Evolutionary conservation across 75 land plant species (phyloP).

Genomic region (Pinus taeda): DNA sequence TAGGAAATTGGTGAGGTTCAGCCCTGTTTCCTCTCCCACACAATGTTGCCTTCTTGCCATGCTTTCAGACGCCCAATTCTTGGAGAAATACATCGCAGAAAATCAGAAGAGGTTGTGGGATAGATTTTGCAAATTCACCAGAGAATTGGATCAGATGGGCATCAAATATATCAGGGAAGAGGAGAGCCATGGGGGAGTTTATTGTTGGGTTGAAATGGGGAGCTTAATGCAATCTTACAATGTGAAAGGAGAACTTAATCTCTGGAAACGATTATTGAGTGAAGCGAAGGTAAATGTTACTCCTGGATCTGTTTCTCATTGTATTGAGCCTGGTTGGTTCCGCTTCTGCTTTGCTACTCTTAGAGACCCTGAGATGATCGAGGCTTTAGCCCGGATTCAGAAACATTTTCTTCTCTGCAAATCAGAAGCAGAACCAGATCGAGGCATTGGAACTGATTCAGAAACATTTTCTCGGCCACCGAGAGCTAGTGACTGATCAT

Average conservation of each 20-base stretch:
- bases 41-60: conserved; percentile 37
- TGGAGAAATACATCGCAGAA: conserved; percentile 20
- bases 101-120: conserved; percentile 34
- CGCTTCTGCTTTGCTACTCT: conserved; percentile 61
- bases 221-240: conserved; percentile 18
- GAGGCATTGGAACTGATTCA: conserved; percentile 26
- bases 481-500: neutral
- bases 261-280: conserved; percentile 34
- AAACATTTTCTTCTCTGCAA: neutral
- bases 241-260: conserved; percentile 33
- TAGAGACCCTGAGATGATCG: conserved; percentile 23
- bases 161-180: conserved; percentile 9
- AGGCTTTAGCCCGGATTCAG: conserved; percentile 34
- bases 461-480: too few relatives aligned
- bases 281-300: conserved; percentile 47
- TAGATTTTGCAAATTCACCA: conserved; percentile 13
- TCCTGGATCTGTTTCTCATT: conserved; percentile 53
- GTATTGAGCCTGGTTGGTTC: conserved; percentile 63
- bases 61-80: conserved; percentile 38
- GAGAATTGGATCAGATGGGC: conserved; percentile 16
- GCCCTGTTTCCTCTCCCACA: conserved; percentile 59
- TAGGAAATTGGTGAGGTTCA: conserved; percentile 58
- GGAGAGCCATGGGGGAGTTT: conserved; percentile 45
- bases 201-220: conserved; percentile 47
- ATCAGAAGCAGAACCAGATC: neutral